These are phyloP conservation scores for Lactarius pseudohatsudake DNA, from an alignment of 768 basidiomycete genomes.

Conservation along the genomic window DNA sequence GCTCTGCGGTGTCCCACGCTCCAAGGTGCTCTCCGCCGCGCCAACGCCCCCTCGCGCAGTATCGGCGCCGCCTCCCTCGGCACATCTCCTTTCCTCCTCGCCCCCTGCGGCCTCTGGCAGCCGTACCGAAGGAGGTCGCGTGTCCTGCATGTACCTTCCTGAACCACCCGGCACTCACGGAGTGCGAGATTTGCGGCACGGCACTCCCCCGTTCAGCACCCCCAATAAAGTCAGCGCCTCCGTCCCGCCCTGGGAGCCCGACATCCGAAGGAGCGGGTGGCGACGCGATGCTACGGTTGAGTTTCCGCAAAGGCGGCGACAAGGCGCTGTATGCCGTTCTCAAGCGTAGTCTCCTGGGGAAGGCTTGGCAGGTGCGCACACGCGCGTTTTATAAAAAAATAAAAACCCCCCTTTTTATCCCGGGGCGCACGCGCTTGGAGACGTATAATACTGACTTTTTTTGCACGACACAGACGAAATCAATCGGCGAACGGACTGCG, in stretches of 20 bases:
- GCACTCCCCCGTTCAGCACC: slow-evolving; percentile 46
- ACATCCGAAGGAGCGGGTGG: slow-evolving; percentile 39
- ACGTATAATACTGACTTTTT: slow-evolving; percentile 11
- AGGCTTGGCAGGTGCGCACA: slow-evolving; percentile 68
- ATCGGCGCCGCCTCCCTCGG: slow-evolving; percentile 23
- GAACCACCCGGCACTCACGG: slow-evolving; percentile 70
- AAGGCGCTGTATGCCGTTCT: slow-evolving; percentile 77
- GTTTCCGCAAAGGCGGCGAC: slow-evolving; percentile 91
- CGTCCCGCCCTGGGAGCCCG: slow-evolving; percentile 60
- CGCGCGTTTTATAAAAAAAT: neutral
- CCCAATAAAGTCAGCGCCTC: slow-evolving; percentile 55
- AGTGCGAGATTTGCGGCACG: slow-evolving; percentile 87
- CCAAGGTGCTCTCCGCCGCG: slow-evolving; percentile 35
- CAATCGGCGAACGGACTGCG: slow-evolving; percentile 10
- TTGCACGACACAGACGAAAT: slow-evolving; percentile 17
- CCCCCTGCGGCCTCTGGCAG: slow-evolving; percentile 42
- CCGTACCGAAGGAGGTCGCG: slow-evolving; percentile 44
- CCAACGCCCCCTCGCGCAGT: slow-evolving; percentile 29
- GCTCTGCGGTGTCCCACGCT: slow-evolving; percentile 79
- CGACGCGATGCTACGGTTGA: slow-evolving; percentile 66
- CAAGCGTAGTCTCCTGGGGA: slow-evolving; percentile 65
- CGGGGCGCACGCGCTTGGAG: neutral
- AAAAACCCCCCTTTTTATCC: too few species aligned
- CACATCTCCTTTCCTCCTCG: slow-evolving; percentile 42
- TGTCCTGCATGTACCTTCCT: slow-evolving; percentile 93